These are phyloP conservation scores for Neonectria hederae DNA, from an alignment of 2,329 filamentous ascomycete genomes.

Conservation along the genomic window DNA sequence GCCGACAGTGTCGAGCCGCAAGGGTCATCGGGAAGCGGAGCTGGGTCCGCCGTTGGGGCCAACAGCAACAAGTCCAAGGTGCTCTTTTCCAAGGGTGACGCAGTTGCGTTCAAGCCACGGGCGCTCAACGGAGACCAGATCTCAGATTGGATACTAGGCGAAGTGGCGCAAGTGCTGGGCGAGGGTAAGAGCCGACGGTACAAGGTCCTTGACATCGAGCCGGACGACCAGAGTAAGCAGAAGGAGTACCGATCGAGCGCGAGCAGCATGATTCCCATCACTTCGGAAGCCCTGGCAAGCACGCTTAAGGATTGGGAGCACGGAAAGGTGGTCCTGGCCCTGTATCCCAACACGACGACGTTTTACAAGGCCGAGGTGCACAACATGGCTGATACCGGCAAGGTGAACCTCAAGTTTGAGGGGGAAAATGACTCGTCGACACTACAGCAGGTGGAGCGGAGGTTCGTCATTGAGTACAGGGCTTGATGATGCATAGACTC, in stretches of 20 bases:
- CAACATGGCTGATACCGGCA: conserved; percentile 66
- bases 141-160: conserved; percentile 77
- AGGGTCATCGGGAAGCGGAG: conserved; percentile 50
- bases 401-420: conserved; percentile 78
- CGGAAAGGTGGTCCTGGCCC: conserved; percentile 77
- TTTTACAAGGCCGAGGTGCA: conserved; percentile 88
- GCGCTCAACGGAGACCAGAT: conserved; percentile 56
- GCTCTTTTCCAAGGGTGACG: conserved; percentile 68
- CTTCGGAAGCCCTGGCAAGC: conserved; percentile 59
- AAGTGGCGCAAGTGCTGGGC: conserved; percentile 78
- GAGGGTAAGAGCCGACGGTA: conserved; percentile 82
- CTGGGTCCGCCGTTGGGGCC: conserved; percentile 30
- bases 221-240: conserved; percentile 74
- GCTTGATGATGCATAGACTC: conserved; percentile 34
- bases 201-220: conserved; percentile 82
- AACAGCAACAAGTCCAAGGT: conserved; percentile 58
- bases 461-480: conserved; percentile 80
- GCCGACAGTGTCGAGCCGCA: conserved; percentile 66
- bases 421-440: conserved; percentile 79
- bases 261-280: conserved; percentile 80
- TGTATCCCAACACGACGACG: conserved; percentile 85
- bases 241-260: conserved; percentile 77
- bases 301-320: conserved; percentile 69
- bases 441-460: conserved; percentile 77
- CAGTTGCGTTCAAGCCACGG: conserved; percentile 74